Base-by-base conservation (phyloP, 2,329 filamentous ascomycete species). In the Colletotrichum trifolii region DNA sequence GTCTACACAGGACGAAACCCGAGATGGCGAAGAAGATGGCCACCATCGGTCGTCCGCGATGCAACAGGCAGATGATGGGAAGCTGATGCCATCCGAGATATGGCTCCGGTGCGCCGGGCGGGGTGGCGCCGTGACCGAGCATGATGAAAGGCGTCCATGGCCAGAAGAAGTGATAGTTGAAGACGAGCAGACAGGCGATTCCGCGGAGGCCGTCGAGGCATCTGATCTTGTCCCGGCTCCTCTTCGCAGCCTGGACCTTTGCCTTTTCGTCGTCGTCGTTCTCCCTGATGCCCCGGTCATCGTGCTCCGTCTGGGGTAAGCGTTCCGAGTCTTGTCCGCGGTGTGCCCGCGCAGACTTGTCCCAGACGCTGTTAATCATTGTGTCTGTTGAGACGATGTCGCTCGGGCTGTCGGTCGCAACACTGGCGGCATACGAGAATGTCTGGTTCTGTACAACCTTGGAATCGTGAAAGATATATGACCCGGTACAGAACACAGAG, bases 11-110 rank as follows among this genome's bases (percentile, higher is more conserved):
- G 34, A 80, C 78, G 54, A 80, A 80, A n/a, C 78, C 78, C 0
- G 78, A 80, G 35, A 80, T 79, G 69, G 77, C 78, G 54, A 81
- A 81, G 72, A 81, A 81, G 43, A 81, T 78, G 56, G 78, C 76
- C 6, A 80, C 78, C 78, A 80, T 80, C 10, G 78, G 73, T 6
- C 76, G 73, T 4, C 78, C 78, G 43, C 77, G 75, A 57, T 79
- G 76, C 65, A 79, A 52, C 3, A 80, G 74, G 50, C 77, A 79
- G 36, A 80, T 49, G 59, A 80, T 79, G n/a, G 78, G 78, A 50
- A 80, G 59, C 7, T 75, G 74, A 4, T 71, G 67, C 73, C 71
- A 75, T 13, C 69, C 69, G 43, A 61, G 69, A 68, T 77, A 74
- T 0, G 77, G 75, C 66, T 77, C 76, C 1, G 76, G 73, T 2